Evolutionary conservation across 148 eudicot species (phyloP).

Genomic region (Arctostaphylos glauca): DNA sequence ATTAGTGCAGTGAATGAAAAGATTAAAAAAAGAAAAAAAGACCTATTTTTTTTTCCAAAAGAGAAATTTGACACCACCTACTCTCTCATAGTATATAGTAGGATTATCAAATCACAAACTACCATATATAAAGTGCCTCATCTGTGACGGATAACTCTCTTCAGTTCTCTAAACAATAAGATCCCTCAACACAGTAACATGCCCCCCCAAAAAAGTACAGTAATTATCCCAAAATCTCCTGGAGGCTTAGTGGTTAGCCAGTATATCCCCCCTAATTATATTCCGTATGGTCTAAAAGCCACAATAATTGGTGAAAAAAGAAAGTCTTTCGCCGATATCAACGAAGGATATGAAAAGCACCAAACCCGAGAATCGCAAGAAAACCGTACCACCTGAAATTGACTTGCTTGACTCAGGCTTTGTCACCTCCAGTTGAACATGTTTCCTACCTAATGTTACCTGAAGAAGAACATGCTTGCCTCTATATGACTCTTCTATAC

Average conservation of each 20-base stretch:
- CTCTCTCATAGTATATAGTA: no score
- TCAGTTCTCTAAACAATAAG: background rate
- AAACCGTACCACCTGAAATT: conserved; percentile 14
- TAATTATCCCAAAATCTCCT: background rate
- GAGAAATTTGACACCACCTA: no score
- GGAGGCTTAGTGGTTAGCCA: conserved; percentile 1
- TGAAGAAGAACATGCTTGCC: conserved; percentile 1
- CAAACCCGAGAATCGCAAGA: conserved; percentile 6
- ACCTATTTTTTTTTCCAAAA: no score
- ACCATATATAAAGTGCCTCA: background rate
- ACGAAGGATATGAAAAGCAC: background rate
- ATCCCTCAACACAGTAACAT: background rate
- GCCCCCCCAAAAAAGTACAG: background rate
- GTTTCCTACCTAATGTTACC: background rate
- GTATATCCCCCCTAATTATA: background rate
- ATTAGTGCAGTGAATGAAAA: no score
- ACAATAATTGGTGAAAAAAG: background rate
- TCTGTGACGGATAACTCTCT: background rate
- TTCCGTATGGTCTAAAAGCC: background rate
- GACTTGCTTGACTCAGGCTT: background rate
- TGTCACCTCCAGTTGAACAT: background rate
- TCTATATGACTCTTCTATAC: background rate
- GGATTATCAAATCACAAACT: background rate
- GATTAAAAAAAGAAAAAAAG: no score
- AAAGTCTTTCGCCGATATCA: background rate